Evolutionary conservation across 257 asterid species (phyloP).

Genomic region (Handroanthus guayacan): DNA sequence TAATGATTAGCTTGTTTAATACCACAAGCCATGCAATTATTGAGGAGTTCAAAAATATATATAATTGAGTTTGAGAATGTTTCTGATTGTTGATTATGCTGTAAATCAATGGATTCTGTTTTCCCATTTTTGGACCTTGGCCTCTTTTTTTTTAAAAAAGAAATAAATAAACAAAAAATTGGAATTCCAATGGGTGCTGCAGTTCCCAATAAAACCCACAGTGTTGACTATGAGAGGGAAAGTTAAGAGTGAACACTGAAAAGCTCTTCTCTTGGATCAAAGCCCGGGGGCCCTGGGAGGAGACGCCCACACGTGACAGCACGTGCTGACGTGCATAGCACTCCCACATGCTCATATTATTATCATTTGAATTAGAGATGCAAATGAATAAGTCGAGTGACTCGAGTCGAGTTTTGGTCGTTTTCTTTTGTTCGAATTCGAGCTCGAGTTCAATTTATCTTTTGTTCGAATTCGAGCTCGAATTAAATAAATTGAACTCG

Average conservation of each 20-base stretch:
- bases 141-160: not conserved
- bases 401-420: too few relatives aligned
- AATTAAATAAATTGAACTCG: too few relatives aligned
- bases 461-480: too few relatives aligned
- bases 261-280: conserved; percentile 35
- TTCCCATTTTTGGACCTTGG: not conserved
- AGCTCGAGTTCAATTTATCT: too few relatives aligned
- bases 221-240: not conserved
- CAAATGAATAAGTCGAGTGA: too few relatives aligned
- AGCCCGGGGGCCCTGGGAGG: conserved; percentile 10
- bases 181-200: conserved; percentile 15
- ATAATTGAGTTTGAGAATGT: not conserved
- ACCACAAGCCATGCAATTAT: not conserved
- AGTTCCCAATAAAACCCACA: conserved; percentile 7
- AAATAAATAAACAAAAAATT: not conserved
- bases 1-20: not conserved
- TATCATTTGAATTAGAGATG: not conserved
- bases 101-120: not conserved
- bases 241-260: conserved; percentile 7
- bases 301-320: conserved; percentile 57
- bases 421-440: too few relatives aligned
- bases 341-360: not conserved
- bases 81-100: not conserved
- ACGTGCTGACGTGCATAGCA: conserved; percentile 49
- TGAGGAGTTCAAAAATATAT: too few relatives aligned